Conservation (phyloP, 2,329 filamentous ascomycete species). For the Trichoderma afroharzianum region DNA sequence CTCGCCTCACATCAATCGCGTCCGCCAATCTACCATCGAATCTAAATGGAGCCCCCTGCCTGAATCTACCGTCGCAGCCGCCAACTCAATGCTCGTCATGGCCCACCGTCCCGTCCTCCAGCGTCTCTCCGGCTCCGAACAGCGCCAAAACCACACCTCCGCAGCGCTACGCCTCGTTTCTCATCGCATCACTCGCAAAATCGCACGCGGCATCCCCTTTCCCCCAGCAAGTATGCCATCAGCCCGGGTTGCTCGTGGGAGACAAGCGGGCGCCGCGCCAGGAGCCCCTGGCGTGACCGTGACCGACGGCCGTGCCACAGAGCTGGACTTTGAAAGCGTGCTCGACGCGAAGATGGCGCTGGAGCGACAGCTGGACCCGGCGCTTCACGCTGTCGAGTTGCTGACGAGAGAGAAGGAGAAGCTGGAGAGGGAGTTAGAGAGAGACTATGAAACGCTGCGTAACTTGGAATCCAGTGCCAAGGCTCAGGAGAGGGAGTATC, state of each 20-base stretch:
- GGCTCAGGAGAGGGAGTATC: constrained; percentile 49
- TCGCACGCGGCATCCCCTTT: constrained; percentile 62
- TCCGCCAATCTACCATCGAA: constrained; percentile 63
- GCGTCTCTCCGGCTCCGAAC: constrained; percentile 47
- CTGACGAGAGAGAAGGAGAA: constrained; percentile 55
- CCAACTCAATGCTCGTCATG: constrained; percentile 54
- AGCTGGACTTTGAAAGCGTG: constrained; percentile 64
- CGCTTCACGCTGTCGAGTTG: constrained; percentile 60
- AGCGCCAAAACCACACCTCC: constrained; percentile 51
- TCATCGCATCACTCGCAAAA: constrained; percentile 53
- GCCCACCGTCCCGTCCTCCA: constrained; percentile 60
- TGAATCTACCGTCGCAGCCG: constrained; percentile 49
- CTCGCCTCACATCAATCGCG: constrained; percentile 45
- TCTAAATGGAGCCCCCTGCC: constrained; percentile 64
- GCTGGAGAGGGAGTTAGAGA: constrained; percentile 53
- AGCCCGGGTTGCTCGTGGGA: constrained; percentile 20
- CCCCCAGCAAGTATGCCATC: constrained; percentile 47
- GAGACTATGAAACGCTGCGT: constrained; percentile 50
- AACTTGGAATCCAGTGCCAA: constrained; percentile 55
- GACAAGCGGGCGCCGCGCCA: constrained; percentile 15
- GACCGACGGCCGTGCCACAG: constrained; percentile 48
- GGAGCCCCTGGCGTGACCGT: constrained; percentile 28
- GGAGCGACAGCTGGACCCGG: constrained; percentile 58
- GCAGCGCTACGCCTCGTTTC: constrained; percentile 54
- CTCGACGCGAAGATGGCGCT: constrained; percentile 55